These are phyloP conservation scores for Mycena sp. DNA, from an alignment of 1,284 basidiomycete genomes.

Conservation along the genomic window DNA sequence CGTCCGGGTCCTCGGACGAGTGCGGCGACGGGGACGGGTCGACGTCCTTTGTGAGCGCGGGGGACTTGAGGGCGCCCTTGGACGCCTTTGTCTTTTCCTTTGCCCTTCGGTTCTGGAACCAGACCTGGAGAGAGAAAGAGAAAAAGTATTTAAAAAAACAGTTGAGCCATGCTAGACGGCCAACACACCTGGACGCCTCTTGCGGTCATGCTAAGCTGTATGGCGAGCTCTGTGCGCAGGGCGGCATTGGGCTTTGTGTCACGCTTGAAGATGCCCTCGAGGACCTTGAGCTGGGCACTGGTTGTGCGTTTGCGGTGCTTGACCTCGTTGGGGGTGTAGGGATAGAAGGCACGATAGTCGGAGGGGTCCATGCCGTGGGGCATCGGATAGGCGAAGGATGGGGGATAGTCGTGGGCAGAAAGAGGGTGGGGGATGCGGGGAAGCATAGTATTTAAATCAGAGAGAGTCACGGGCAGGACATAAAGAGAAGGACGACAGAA, in stretches of 20 bases:
- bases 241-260: conserved; percentile 92
- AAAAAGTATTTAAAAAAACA: conserved; percentile 22
- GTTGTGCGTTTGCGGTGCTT: conserved; percentile 91
- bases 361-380: conserved; percentile 64
- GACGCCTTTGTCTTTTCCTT: conserved; percentile 76
- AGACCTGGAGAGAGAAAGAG: conserved; percentile 60
- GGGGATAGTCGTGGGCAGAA: conserved; percentile 17
- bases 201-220: conserved; percentile 89
- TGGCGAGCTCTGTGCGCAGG: conserved; percentile 81
- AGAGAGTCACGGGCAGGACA: conserved; percentile 14
- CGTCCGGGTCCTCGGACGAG: conserved; percentile 33
- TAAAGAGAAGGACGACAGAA: conserved; percentile 23
- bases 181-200: conserved; percentile 91
- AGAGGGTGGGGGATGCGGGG: conserved; percentile 27
- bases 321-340: conserved; percentile 89
- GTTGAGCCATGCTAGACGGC: too few relatives aligned
- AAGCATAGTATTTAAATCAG: conserved; percentile 29
- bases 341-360: conserved; percentile 79
- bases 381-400: conserved; percentile 25
- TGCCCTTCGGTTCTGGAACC: conserved; percentile 92
- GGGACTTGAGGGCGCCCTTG: conserved; percentile 41
- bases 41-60: conserved; percentile 26
- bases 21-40: conserved; percentile 30
- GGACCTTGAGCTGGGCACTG: conserved; percentile 82
- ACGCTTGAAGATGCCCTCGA: conserved; percentile 85